Conservation (phyloP, 345 rosid genomes). For the Barbarea vulgaris region DNA sequence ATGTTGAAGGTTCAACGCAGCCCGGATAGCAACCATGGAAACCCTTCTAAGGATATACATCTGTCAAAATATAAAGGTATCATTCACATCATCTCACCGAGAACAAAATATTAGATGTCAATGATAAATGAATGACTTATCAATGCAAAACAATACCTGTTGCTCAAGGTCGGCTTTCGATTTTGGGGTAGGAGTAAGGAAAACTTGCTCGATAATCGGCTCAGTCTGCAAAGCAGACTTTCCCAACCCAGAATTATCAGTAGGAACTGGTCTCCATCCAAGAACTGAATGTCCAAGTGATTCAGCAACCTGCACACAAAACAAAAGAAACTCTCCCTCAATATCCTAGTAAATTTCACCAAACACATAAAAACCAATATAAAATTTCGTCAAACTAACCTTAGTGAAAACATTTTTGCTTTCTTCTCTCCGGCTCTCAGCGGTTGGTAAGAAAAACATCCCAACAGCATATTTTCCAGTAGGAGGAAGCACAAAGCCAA, state of each 20-base stretch:
- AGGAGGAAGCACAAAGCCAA: slow-evolving; percentile 82
- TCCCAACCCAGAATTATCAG: slow-evolving; percentile 84
- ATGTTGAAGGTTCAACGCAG: slow-evolving; percentile 85
- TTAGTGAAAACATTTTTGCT: slow-evolving; percentile 84
- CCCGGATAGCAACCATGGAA: slow-evolving; percentile 95
- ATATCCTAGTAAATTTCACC: background rate
- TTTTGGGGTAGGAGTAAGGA: slow-evolving; percentile 67
- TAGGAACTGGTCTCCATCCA: slow-evolving; percentile 93
- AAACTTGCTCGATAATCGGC: slow-evolving; percentile 93
- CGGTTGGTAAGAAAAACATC: slow-evolving; percentile 91
- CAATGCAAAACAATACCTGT: slow-evolving; percentile 55
- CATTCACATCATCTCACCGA: background rate
- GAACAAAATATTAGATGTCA: background rate
- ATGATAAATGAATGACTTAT: background rate
- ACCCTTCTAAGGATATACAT: slow-evolving; percentile 93
- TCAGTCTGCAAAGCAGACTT: slow-evolving; percentile 87
- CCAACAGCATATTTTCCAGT: slow-evolving; percentile 92
- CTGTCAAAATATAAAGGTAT: slow-evolving; percentile 46
- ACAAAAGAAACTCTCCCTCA: background rate
- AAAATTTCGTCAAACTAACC: slow-evolving; percentile 42
- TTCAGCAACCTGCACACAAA: slow-evolving; percentile 75
- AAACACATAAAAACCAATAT: background rate
- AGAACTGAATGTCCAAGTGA: slow-evolving; percentile 93
- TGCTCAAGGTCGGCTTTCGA: slow-evolving; percentile 88
- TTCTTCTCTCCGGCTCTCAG: slow-evolving; percentile 67